Evolutionary conservation across 2,329 filamentous ascomycete species (phyloP).

Genomic region (Calycina marina): DNA sequence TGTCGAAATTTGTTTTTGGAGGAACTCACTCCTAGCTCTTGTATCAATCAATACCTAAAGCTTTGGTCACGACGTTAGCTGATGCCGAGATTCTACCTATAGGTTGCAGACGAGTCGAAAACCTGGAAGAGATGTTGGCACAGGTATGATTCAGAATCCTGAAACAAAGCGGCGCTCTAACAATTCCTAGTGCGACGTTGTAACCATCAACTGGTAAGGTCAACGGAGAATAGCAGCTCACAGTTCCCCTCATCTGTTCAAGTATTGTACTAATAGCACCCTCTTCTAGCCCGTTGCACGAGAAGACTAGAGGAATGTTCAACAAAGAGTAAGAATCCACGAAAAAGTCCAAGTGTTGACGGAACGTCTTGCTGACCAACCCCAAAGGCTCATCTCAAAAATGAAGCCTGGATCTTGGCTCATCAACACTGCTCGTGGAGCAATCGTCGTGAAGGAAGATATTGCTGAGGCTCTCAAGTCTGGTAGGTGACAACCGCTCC

Average conservation of each 20-base stretch:
- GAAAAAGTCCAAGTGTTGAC: conserved; percentile 68
- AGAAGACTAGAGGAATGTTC: conserved; percentile 92
- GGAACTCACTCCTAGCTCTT: too few relatives aligned
- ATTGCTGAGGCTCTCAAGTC: conserved; percentile 85
- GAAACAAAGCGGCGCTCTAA: too few relatives aligned
- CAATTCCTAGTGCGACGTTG: conserved; percentile 92
- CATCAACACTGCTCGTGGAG: conserved; percentile 95
- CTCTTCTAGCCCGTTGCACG: conserved; percentile 94
- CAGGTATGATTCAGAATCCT: too few relatives aligned
- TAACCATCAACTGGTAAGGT: conserved; percentile 99
- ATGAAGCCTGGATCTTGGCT: conserved; percentile 71
- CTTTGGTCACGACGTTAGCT: too few relatives aligned
- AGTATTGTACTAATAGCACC: too few relatives aligned
- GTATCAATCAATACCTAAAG: too few relatives aligned
- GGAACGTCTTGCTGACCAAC: not conserved
- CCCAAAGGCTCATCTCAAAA: not conserved
- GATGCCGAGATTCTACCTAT: too few relatives aligned
- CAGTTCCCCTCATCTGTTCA: too few relatives aligned
- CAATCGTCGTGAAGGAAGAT: conserved; percentile 98
- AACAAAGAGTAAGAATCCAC: conserved; percentile 97
- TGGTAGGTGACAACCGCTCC: too few relatives aligned
- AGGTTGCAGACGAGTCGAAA: conserved; percentile 42
- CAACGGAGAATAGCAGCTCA: too few relatives aligned
- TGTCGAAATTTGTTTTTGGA: too few relatives aligned
- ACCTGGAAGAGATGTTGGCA: conserved; percentile 80